Percentiles rank a stretch among this genome's conserved stretches.
These are phyloP conservation scores for Pichia thaimueangensis DNA, from an alignment of 805 yeast species.

Conservation along the genomic window DNA sequence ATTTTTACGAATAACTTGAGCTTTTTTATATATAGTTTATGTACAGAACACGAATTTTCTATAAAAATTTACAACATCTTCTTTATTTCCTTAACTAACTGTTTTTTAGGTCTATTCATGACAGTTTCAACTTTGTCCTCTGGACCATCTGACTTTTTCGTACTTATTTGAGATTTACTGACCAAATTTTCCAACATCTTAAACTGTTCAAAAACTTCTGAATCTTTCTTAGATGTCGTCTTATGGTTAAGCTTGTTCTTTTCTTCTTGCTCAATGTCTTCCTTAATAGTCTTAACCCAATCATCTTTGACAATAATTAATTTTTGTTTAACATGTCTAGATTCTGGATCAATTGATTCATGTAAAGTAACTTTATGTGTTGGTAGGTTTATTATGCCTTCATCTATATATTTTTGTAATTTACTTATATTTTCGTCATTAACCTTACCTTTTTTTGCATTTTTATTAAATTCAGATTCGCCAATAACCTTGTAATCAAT, in stretches of 20 bases:
- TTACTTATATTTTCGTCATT: constrained; percentile 13
- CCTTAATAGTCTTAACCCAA: constrained; percentile 11
- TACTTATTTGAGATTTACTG: constrained; percentile 14
- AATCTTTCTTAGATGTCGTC: constrained; percentile 6
- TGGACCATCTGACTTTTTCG: constrained; percentile 8
- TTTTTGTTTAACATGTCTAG: constrained; percentile 17
- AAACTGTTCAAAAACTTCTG: constrained; percentile 17
- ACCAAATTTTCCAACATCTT: constrained; percentile 18
- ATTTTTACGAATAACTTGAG: background rate
- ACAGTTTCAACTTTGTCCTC: constrained; percentile 6
- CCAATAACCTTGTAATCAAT: constrained; percentile 17
- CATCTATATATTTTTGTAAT: constrained; percentile 17
- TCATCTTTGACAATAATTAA: constrained; percentile 22
- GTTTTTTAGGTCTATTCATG: constrained; percentile 12
- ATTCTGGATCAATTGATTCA: constrained; percentile 11
- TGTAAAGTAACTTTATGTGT: constrained; percentile 19
- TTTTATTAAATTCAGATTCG: constrained; percentile 1
- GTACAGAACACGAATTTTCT: background rate
- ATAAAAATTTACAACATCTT: constrained; percentile 9
- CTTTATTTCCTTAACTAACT: constrained; percentile 10
- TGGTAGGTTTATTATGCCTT: constrained; percentile 20
- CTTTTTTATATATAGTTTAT: background rate
- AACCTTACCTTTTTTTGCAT: constrained; percentile 12
- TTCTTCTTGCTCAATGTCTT: constrained; percentile 7
- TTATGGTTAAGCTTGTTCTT: background rate